phyloP scores from a whole-genome alignment of 2,329 filamentous ascomycete genomes.

The Aspergillus fischeri region DNA sequence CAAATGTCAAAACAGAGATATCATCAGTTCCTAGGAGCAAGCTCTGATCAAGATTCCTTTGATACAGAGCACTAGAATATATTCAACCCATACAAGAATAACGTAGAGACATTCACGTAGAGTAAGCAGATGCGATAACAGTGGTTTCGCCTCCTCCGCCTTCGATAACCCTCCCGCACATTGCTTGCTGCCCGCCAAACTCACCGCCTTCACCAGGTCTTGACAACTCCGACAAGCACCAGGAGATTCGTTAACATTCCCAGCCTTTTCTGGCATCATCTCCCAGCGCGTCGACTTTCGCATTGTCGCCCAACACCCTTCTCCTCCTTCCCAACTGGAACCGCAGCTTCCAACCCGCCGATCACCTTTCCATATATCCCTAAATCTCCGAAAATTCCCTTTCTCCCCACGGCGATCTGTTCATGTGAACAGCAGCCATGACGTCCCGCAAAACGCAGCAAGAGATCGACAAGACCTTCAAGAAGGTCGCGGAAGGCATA shows the following conservation, averaged over 20 bases:
- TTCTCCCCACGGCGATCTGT: conserved; percentile 19
- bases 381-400: conserved; percentile 10
- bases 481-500: conserved; percentile 93
- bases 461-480: conserved; percentile 99
- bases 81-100: background rate
- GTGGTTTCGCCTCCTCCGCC: background rate
- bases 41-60: background rate
- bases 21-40: background rate
- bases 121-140: background rate
- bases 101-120: background rate
- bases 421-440: conserved; percentile 54
- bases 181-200: conserved; percentile 9
- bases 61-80: background rate
- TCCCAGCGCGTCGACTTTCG: conserved; percentile 1
- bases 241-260: conserved; percentile 9
- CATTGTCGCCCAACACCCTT: background rate
- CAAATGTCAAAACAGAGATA: background rate
- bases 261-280: conserved; percentile 6
- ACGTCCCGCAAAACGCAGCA: conserved; percentile 93
- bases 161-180: background rate
- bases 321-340: background rate
- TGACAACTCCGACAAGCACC: conserved; percentile 12
- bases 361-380: conserved; percentile 3
- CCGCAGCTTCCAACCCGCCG: background rate
- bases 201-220: conserved; percentile 9